Percentiles rank a stretch among this genome's conserved stretches.
phyloP scores from a whole-genome alignment of 257 asterid genomes.

The Fraxinus anomala region DNA sequence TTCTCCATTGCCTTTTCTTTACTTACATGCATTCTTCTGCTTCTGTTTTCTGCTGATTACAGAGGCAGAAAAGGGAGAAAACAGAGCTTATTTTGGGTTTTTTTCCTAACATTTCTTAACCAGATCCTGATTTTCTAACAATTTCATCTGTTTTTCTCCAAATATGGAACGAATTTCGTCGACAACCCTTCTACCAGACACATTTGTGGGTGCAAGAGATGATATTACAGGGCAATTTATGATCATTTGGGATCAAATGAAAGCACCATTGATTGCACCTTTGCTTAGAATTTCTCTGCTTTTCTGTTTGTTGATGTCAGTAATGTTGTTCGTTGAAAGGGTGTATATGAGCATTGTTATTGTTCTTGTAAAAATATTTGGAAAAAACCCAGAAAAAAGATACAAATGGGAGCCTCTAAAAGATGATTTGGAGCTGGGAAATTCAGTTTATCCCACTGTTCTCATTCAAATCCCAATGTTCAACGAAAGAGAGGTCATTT shows the following conservation, averaged over 20 bases:
- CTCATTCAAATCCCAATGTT: conserved; percentile 70
- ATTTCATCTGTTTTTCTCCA: neutral
- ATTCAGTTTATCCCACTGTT: conserved; percentile 51
- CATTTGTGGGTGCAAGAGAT: conserved; percentile 15
- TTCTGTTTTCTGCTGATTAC: conserved; percentile 3
- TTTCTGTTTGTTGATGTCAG: conserved; percentile 51
- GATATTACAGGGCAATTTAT: conserved; percentile 36
- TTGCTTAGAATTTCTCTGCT: conserved; percentile 38
- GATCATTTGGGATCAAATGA: conserved; percentile 36
- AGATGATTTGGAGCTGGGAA: conserved; percentile 52
- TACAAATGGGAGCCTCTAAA: conserved; percentile 48
- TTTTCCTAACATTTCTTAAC: neutral
- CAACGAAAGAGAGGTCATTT: conserved; percentile 62
- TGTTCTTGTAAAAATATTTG: conserved; percentile 48
- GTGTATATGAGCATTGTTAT: conserved; percentile 56
- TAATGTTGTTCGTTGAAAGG: conserved; percentile 64
- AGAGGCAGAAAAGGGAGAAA: neutral
- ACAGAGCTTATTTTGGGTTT: neutral
- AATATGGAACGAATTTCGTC: neutral
- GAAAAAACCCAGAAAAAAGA: conserved; percentile 46
- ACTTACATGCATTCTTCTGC: neutral
- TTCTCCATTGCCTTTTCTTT: neutral
- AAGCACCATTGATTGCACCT: conserved; percentile 43
- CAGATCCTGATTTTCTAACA: neutral
- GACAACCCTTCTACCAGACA: neutral